phyloP scores from a whole-genome alignment of 2,329 filamentous ascomycete genomes.

The Hypoxylon sp. region DNA sequence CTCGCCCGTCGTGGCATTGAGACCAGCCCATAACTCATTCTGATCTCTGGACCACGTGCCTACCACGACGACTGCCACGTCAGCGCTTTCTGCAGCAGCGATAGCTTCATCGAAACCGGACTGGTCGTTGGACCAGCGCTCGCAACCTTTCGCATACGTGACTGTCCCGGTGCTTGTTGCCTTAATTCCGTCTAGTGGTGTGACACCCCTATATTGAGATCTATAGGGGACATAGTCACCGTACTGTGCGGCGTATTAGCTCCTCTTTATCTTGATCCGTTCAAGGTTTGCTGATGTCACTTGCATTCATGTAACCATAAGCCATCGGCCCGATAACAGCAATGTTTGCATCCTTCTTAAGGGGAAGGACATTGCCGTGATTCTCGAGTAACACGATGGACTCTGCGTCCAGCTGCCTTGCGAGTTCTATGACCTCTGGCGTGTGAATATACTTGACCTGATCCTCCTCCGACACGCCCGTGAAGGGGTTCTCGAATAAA shows the following conservation, averaged over 20 bases:
- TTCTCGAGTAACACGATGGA: slow-evolving; percentile 73
- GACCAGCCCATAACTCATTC: slow-evolving; percentile 74
- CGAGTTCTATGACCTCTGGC: slow-evolving; percentile 67
- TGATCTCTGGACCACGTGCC: slow-evolving; percentile 84
- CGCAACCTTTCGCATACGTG: slow-evolving; percentile 77
- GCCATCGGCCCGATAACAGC: slow-evolving; percentile 83
- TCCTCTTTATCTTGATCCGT: slow-evolving; percentile 42
- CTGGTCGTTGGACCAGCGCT: slow-evolving; percentile 78
- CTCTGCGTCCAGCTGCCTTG: slow-evolving; percentile 73
- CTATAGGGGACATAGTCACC: slow-evolving; percentile 80
- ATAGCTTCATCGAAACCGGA: slow-evolving; percentile 76
- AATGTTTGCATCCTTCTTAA: slow-evolving; percentile 74
- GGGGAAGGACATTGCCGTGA: slow-evolving; percentile 64
- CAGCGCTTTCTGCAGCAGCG: slow-evolving; percentile 73
- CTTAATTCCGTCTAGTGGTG: slow-evolving; percentile 77
- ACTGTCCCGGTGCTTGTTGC: slow-evolving; percentile 70
- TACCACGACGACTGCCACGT: slow-evolving; percentile 79
- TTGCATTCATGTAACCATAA: slow-evolving; percentile 76
- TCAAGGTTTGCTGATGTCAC: slow-evolving; percentile 43
- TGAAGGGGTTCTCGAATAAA: slow-evolving; percentile 78
- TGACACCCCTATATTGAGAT: slow-evolving; percentile 74
- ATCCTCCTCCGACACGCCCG: slow-evolving; percentile 67
- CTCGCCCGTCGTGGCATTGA: slow-evolving; percentile 82
- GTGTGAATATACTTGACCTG: slow-evolving; percentile 73
- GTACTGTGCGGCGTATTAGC: slow-evolving; percentile 61